Conservation (phyloP, 371 early-diverging fungal genomes). For the Blakeslea trispora region DNA sequence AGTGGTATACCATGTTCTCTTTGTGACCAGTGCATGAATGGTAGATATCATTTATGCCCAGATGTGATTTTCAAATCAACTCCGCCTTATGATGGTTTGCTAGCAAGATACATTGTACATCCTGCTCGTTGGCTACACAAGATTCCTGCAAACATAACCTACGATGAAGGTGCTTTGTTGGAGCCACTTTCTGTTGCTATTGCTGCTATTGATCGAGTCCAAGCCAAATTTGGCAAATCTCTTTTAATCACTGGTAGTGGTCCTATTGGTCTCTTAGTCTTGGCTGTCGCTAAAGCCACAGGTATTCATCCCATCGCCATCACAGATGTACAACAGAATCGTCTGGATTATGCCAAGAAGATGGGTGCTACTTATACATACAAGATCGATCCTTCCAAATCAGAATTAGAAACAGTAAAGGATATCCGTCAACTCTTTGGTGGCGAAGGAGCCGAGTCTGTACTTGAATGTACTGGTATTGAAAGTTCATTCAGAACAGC, state of each 20-base stretch:
- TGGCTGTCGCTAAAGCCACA: slow-evolving; percentile 44
- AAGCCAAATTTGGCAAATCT: slow-evolving; percentile 43
- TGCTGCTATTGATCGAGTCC: slow-evolving; percentile 42
- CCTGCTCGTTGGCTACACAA: slow-evolving; percentile 52
- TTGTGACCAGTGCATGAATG: slow-evolving; percentile 49
- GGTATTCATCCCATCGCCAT: slow-evolving; percentile 44
- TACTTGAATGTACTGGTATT: slow-evolving; percentile 50
- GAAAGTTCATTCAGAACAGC: slow-evolving; percentile 47
- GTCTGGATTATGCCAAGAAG: slow-evolving; percentile 40
- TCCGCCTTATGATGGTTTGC: slow-evolving; percentile 44
- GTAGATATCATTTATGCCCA: slow-evolving; percentile 51
- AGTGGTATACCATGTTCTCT: slow-evolving; percentile 49
- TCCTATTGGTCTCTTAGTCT: slow-evolving; percentile 46
- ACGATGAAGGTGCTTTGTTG: slow-evolving; percentile 45
- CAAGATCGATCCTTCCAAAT: slow-evolving; percentile 32
- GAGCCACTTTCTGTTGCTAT: slow-evolving; percentile 50
- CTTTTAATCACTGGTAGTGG: slow-evolving; percentile 48
- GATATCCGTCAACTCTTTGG: slow-evolving; percentile 36
- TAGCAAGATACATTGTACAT: slow-evolving; percentile 49
- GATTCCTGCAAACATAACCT: slow-evolving; percentile 37
- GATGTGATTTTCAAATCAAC: slow-evolving; percentile 50
- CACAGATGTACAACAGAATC: slow-evolving; percentile 39
- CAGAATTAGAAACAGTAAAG: slow-evolving; percentile 34
- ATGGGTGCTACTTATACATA: slow-evolving; percentile 44
- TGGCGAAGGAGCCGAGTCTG: slow-evolving; percentile 42